These are phyloP conservation scores for Podochytrium sp. DNA, from an alignment of 192 early-diverging fungal species.

Conservation along the genomic window DNA sequence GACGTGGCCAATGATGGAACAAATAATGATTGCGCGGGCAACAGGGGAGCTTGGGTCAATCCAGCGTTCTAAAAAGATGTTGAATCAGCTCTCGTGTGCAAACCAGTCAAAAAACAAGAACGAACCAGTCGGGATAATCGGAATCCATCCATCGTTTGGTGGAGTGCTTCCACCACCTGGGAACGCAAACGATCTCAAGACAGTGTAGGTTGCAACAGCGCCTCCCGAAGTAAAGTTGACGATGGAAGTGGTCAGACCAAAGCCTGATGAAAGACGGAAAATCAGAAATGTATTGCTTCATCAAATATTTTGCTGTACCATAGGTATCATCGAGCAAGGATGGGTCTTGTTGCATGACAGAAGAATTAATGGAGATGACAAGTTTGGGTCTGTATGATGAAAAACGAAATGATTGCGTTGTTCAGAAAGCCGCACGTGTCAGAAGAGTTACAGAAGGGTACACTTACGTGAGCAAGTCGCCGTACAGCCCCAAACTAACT, in stretches of 20 bases:
- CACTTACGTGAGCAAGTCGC: slow-evolving; percentile 2
- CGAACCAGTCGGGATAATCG: slow-evolving; percentile 9
- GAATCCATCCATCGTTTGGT: slow-evolving; percentile 22
- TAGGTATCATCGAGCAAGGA: background rate
- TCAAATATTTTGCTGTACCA: background rate
- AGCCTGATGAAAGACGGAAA: background rate
- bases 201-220: background rate
- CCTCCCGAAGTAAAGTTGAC: slow-evolving; percentile 13
- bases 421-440: background rate
- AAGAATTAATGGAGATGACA: slow-evolving; percentile 5
- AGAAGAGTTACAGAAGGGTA: background rate
- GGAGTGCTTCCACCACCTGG: background rate
- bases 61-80: slow-evolving; percentile 7
- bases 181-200: background rate
- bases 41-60: background rate
- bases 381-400: background rate
- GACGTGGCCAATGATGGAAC: slow-evolving; percentile 11
- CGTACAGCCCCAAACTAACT: slow-evolving; percentile 9
- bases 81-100: background rate
- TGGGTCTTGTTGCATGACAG: slow-evolving; percentile 8
- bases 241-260: slow-evolving; percentile 10
- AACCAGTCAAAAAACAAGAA: background rate
- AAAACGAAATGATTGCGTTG: background rate
- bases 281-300: background rate
- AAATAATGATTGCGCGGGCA: slow-evolving; percentile 8